A percentile compares a stretch with the other conserved stretches of the same genome.
Conservation (phyloP, 106 monocot genomes). For the Acanthochlamys bracteata region DNA sequence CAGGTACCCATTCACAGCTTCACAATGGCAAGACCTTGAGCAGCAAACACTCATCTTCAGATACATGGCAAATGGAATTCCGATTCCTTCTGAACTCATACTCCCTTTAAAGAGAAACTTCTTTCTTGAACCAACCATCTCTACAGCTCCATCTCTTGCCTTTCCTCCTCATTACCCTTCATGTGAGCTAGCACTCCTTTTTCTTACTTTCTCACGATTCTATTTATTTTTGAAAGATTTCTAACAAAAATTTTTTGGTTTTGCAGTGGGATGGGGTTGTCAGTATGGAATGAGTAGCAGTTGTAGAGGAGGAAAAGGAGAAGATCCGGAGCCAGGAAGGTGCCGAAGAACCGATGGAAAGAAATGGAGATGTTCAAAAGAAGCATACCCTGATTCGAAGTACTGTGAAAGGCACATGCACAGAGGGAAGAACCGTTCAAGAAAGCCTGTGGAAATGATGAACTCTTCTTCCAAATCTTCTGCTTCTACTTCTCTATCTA, state of each 20-base stretch:
- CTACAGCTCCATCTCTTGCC: conserved; percentile 27
- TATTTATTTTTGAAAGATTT: conserved; percentile 2
- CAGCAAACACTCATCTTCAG: conserved; percentile 95
- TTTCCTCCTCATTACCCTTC: conserved; percentile 35
- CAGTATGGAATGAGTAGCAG: conserved; percentile 31
- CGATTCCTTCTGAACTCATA: conserved; percentile 85
- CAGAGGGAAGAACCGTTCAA: conserved; percentile 94
- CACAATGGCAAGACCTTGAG: conserved; percentile 93
- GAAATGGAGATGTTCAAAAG: conserved; percentile 94
- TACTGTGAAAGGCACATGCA: conserved; percentile 97
- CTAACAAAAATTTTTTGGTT: not conserved
- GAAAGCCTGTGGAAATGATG: conserved; percentile 97
- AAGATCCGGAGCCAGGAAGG: conserved; percentile 89
- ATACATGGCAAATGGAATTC: conserved; percentile 83
- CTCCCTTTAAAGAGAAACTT: conserved; percentile 64
- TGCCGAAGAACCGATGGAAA: conserved; percentile 92
- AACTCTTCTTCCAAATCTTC: not conserved
- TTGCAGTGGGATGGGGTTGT: conserved; percentile 58
- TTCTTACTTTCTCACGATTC: not conserved
- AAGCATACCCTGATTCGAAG: conserved; percentile 72
- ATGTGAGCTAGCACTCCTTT: conserved; percentile 19
- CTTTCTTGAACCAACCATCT: conserved; percentile 32
- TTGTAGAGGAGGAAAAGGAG: conserved; percentile 38
- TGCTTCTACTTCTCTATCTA: conserved; percentile 21
- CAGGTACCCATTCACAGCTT: conserved; percentile 73